Conservation (phyloP, 2,329 filamentous ascomycete genomes). For the Stromatinia cepivora region DNA sequence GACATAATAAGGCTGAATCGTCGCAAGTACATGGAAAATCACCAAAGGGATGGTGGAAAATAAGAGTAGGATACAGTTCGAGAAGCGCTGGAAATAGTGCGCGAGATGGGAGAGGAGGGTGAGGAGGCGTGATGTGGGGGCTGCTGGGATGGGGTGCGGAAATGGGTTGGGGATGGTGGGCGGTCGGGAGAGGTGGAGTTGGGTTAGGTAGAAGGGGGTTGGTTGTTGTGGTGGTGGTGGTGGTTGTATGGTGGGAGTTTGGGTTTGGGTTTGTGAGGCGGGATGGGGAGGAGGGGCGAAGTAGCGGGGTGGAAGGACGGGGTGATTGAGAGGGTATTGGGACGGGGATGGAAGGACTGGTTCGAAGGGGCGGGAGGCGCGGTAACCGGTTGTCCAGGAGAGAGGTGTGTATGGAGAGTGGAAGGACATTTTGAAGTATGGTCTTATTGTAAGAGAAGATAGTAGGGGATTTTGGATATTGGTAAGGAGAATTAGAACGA, state of each 20-base stretch:
- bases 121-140: background rate
- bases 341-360: background rate
- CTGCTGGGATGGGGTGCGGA: background rate
- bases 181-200: background rate
- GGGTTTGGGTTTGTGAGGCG: no score
- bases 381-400: constrained; percentile 7
- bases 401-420: background rate
- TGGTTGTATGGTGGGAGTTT: no score
- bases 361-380: background rate
- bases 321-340: background rate
- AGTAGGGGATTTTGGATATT: background rate
- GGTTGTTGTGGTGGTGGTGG: background rate
- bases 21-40: background rate
- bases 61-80: accelerated
- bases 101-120: background rate
- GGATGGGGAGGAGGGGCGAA: background rate
- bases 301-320: no score
- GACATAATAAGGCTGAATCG: background rate
- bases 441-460: background rate
- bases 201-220: background rate
- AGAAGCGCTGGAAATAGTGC: no score
- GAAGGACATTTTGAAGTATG: background rate
- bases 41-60: background rate
- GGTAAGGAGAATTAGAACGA: background rate
- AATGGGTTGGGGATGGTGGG: background rate